Evolutionary conservation across 306 rosid genomes (phyloP).

Genomic region (Trifolium pratense): DNA sequence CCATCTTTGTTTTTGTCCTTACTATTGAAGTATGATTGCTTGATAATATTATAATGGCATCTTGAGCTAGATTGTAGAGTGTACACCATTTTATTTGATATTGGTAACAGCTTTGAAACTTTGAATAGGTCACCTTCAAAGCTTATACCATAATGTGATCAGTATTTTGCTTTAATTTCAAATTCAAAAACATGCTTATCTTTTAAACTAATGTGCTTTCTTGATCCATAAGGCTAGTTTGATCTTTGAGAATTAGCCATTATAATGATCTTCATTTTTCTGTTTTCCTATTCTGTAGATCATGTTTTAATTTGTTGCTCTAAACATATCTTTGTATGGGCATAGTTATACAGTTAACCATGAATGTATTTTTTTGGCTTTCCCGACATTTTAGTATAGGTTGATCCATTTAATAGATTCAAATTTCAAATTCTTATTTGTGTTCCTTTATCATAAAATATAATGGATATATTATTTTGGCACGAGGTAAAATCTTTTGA

Average conservation of each 20-base stretch:
- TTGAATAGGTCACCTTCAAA: not conserved
- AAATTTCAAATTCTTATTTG: not conserved
- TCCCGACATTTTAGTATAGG: not conserved
- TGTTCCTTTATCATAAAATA: conserved; percentile 21
- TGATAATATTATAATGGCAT: not conserved
- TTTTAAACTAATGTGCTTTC: not conserved
- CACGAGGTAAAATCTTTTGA: no score
- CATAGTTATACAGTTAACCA: not conserved
- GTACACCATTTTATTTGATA: not conserved
- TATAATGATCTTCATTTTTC: conserved; percentile 1
- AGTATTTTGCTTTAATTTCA: not conserved
- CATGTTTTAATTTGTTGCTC: no score
- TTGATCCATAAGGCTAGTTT: conserved; percentile 6
- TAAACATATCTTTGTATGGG: not conserved
- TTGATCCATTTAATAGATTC: conserved; percentile 28
- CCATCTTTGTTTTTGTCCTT: not conserved
- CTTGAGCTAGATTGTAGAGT: not conserved
- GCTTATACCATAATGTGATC: not conserved
- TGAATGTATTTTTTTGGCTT: not conserved
- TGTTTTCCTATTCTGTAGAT: not conserved
- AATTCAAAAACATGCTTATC: not conserved
- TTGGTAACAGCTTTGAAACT: not conserved
- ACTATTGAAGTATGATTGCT: conserved; percentile 14
- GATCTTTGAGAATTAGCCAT: not conserved
- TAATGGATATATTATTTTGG: not conserved